Evolutionary conservation across 2,329 filamentous ascomycete species (phyloP), one percentile per base, ranked within the genome.

Genomic region (Gaeumannomyces sp.): DNA sequence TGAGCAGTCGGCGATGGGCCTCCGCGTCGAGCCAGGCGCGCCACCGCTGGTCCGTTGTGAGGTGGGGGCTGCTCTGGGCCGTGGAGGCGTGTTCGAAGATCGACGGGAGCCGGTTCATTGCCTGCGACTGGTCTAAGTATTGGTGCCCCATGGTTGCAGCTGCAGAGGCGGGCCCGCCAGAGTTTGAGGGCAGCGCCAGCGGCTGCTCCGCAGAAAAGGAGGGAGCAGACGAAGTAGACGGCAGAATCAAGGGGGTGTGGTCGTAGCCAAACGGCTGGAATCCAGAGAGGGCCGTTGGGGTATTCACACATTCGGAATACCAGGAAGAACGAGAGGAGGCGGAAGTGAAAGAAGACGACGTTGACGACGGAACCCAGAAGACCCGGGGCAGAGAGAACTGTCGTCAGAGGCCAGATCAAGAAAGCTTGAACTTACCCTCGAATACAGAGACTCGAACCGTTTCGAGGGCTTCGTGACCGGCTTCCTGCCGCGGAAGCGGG

Each of bases 401-500:
- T 70, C 69, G 68, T 74, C 65, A 72, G 71, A 70, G 69, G 69
- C 75, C 68, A 69, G 66, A 66, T 66, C 73, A 72, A 71, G 73
- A 72, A 74, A 73, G 70, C 66, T 67, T 67, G 70, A 69, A 80
- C 83, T 81, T 75, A 85, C 83, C 77, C 81, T 83, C 73, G 80
- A 77, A 74, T 81, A 85, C 67, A 85, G 72, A 65, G 75, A 75
- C 71, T 77, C 76, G 73, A 85, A 85, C 69, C 76, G 75, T 67
- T 77, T 73, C 68, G 83, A 85, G 67, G 81, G 74, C 66, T 75
- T 76, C 64, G 79, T 78, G 57, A 77, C 76, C 56, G 79, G 77
- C 74, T 80, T 80, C 68, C 79, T 78, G 70, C 83, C 83, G 66
- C 83, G 77, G 72, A 85, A 85, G 65, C 82, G 79, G 62, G 81